These are phyloP conservation scores for Ascosphaera apis DNA, from an alignment of 2,329 filamentous ascomycete genomes.

Conservation along the genomic window DNA sequence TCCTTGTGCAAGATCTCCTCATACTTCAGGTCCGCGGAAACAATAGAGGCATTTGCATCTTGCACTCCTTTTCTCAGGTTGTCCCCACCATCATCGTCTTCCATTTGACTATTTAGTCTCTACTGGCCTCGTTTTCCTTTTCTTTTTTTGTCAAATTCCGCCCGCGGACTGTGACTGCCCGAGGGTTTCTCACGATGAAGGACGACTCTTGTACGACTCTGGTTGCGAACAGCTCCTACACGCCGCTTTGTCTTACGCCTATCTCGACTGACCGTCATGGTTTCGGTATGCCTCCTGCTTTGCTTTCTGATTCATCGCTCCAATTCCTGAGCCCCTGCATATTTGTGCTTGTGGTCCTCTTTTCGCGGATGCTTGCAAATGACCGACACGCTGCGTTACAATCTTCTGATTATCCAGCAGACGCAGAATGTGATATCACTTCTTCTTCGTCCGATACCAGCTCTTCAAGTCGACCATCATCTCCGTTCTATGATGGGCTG, in stretches of 20 bases:
- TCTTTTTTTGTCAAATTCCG: neutral
- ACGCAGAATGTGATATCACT: neutral
- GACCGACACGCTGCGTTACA: neutral
- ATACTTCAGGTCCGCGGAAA: too few relatives aligned
- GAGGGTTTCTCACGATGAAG: neutral
- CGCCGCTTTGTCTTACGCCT: neutral
- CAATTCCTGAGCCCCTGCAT: neutral
- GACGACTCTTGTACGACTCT: neutral
- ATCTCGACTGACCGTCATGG: neutral
- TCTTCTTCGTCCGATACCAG: neutral
- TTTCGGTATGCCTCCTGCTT: neutral
- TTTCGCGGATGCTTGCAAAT: neutral
- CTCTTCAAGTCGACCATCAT: constrained; percentile 10
- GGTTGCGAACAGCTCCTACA: neutral
- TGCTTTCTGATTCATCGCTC: neutral
- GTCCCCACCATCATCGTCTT: neutral
- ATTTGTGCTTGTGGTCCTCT: neutral
- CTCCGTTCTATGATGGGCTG: constrained; percentile 11
- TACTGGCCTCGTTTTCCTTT: neutral
- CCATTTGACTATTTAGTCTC: constrained; percentile 1
- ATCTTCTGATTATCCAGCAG: neutral
- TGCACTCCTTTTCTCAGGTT: too few relatives aligned
- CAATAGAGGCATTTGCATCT: too few relatives aligned
- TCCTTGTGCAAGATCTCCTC: too few relatives aligned
- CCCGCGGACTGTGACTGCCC: neutral